phyloP scores from a whole-genome alignment of 192 early-diverging fungal species.

The Spinellus fusiger region DNA sequence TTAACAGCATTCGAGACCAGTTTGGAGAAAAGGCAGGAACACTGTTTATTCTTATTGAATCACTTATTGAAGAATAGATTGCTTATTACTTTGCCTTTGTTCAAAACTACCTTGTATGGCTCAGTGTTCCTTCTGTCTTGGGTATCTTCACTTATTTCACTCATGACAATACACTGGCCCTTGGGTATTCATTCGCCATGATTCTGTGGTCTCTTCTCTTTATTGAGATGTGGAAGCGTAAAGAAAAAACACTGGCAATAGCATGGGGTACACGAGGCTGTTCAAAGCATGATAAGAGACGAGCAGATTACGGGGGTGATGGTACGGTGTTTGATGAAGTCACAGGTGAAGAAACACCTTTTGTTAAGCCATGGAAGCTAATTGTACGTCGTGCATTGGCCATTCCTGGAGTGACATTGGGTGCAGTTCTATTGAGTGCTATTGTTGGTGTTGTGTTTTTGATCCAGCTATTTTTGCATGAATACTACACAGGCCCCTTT shows the following conservation, averaged over 20 bases:
- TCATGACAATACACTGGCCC: conserved; percentile 49
- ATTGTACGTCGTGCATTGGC: conserved; percentile 56
- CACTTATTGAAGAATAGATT: too few species aligned
- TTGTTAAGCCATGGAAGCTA: conserved; percentile 65
- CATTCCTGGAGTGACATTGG: conserved; percentile 50
- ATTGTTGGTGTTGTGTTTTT: conserved; percentile 66
- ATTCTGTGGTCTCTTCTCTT: conserved; percentile 66
- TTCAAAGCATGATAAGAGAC: conserved; percentile 51
- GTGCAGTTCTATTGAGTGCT: conserved; percentile 52
- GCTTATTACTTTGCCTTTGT: conserved; percentile 96
- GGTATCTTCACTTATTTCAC: conserved; percentile 57
- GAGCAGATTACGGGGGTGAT: conserved; percentile 68
- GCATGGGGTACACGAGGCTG: conserved; percentile 71
- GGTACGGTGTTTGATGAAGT: conserved; percentile 50
- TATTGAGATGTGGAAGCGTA: conserved; percentile 78
- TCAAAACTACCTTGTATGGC: conserved; percentile 79
- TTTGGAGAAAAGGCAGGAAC: conserved; percentile 73
- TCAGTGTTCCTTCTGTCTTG: conserved; percentile 59
- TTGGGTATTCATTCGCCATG: conserved; percentile 57
- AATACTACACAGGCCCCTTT: conserved; percentile 81
- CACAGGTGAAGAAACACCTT: conserved; percentile 68
- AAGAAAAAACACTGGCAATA: conserved; percentile 63
- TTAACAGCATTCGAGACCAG: conserved; percentile 70
- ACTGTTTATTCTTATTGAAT: background rate
- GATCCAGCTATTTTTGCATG: conserved; percentile 68